Evolutionary conservation across 169 alveolate genomes (phyloP).

Genomic region (Plasmodium ovale): DNA sequence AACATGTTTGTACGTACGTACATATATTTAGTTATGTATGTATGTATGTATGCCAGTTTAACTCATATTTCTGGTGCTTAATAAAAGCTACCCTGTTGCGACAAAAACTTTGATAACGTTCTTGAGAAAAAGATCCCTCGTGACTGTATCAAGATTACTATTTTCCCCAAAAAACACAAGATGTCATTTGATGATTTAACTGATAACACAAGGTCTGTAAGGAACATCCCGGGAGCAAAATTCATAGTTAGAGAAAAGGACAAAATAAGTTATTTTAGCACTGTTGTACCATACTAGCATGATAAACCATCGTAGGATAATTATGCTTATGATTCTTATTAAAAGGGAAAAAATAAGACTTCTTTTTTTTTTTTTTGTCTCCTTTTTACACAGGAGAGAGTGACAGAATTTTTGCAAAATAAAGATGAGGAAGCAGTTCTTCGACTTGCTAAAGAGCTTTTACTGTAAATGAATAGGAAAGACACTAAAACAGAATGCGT

Average conservation of each 20-base stretch:
- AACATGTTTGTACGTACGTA: no score
- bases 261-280: conserved; percentile 2
- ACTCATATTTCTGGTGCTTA: no score
- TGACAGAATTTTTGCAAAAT: conserved; percentile 73
- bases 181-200: conserved; percentile 77
- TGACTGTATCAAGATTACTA: background rate
- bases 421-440: conserved; percentile 74
- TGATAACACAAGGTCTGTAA: conserved; percentile 68
- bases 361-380: background rate
- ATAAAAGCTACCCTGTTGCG: no score
- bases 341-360: background rate
- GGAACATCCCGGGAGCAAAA: conserved; percentile 77
- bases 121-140: background rate
- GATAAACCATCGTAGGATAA: no score
- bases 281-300: no score
- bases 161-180: conserved; percentile 1
- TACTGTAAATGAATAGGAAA: conserved; percentile 32
- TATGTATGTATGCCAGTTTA: no score
- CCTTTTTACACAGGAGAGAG: conserved; percentile 50
- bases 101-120: background rate
- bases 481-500: background rate
- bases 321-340: background rate
- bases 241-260: conserved; percentile 65
- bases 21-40: no score
- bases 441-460: conserved; percentile 70